phyloP scores from a whole-genome alignment of 441 rosid species.

The Rhodomyrtus psidioides region DNA sequence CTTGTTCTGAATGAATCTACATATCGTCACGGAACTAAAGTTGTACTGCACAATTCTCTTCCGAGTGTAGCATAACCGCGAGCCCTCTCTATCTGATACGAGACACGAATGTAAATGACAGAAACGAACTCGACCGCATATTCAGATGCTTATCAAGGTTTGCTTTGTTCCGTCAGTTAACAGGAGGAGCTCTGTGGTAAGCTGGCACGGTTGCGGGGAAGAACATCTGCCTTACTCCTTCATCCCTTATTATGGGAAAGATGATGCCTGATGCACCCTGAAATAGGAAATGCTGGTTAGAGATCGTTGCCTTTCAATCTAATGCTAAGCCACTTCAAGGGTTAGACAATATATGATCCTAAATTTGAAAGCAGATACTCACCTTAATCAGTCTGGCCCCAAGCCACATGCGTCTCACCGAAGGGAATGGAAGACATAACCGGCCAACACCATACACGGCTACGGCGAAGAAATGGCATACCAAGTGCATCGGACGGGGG shows the following conservation, averaged over 20 bases:
- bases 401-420: slow-evolving; percentile 14
- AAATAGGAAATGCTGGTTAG: background rate
- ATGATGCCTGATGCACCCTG: slow-evolving; percentile 21
- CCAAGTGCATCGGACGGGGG: slow-evolving; percentile 12
- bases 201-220: slow-evolving; percentile 18
- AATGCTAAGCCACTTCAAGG: background rate
- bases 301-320: background rate
- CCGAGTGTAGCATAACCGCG: background rate
- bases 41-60: background rate
- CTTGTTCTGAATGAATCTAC: background rate
- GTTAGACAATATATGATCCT: background rate
- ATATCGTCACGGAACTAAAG: background rate
- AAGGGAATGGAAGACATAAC: slow-evolving; percentile 24
- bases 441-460: slow-evolving; percentile 16
- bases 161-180: background rate
- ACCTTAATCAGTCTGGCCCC: slow-evolving; percentile 21
- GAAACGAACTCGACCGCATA: background rate
- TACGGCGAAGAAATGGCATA: slow-evolving; percentile 16
- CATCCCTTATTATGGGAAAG: slow-evolving; percentile 21
- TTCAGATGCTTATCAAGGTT: background rate
- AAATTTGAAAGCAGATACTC: background rate
- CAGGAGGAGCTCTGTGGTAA: slow-evolving; percentile 11
- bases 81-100: background rate
- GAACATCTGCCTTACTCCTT: slow-evolving; percentile 21
- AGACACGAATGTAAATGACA: background rate